phyloP scores from a whole-genome alignment of 768 basidiomycete genomes.

The Tephrocybe sp. region DNA sequence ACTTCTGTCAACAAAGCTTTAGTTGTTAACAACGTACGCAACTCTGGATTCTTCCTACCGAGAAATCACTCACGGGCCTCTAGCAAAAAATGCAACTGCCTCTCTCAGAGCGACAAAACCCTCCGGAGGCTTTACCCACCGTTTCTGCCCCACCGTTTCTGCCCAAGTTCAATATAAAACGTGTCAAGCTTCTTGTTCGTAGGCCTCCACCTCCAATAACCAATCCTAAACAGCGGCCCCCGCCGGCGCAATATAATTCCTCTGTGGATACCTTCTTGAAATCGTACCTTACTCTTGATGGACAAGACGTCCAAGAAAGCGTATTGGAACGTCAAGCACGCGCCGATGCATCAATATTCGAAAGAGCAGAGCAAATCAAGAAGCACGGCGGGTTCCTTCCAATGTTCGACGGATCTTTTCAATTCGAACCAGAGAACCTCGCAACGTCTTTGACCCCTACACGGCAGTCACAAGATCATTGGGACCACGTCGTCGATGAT shows the following conservation, averaged over 20 bases:
- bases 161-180: slow-evolving; percentile 47
- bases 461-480: slow-evolving; percentile 44
- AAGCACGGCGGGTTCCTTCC: slow-evolving; percentile 40
- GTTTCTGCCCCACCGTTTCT: slow-evolving; percentile 14
- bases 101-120: not conserved
- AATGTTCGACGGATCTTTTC: slow-evolving; percentile 34
- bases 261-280: slow-evolving; percentile 58
- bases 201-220: slow-evolving; percentile 60
- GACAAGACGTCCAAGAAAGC: slow-evolving; percentile 44
- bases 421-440: slow-evolving; percentile 23
- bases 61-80: too few relatives aligned
- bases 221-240: slow-evolving; percentile 68
- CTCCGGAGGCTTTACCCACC: not conserved
- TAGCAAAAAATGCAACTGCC: slow-evolving; percentile 2
- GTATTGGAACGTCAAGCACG: slow-evolving; percentile 20
- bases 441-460: slow-evolving; percentile 27
- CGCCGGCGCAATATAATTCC: slow-evolving; percentile 45
- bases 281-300: slow-evolving; percentile 61
- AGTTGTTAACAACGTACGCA: not conserved
- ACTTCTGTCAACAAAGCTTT: not conserved
- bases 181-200: slow-evolving; percentile 68
- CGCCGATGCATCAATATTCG: slow-evolving; percentile 33
- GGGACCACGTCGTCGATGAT: slow-evolving; percentile 60
- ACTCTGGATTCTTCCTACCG: too few relatives aligned
- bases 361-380: slow-evolving; percentile 33